Conservation (phyloP, 176 grass and related monocot species). For the Cenchrus purpureus region DNA sequence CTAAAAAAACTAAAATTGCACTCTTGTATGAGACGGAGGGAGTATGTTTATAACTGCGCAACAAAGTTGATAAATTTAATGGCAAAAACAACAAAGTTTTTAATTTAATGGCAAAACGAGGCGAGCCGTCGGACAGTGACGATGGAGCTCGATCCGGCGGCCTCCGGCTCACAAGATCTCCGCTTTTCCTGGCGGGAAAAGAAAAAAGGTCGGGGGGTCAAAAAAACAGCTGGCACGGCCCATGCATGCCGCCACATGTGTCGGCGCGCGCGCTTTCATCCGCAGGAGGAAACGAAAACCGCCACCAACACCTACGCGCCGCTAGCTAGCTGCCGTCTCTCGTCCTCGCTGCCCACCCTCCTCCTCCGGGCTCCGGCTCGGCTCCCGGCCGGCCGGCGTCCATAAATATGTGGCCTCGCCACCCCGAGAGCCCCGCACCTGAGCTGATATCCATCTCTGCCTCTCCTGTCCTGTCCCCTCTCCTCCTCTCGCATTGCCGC, state of each 20-base stretch:
- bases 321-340: not conserved
- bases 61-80: too few species aligned
- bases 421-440: not conserved
- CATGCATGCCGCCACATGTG: constrained; percentile 47
- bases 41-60: too few species aligned
- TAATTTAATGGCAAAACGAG: too few species aligned
- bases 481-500: not conserved
- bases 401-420: constrained; percentile 44
- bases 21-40: too few species aligned
- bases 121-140: not conserved
- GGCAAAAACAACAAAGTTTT: too few species aligned
- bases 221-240: constrained; percentile 40
- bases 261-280: constrained; percentile 19
- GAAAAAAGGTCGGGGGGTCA: not conserved
- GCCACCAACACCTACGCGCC: constrained; percentile 23
- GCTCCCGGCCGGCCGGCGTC: constrained; percentile 7
- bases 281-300: constrained; percentile 46
- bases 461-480: not conserved
- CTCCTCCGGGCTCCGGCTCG: not conserved
- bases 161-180: constrained; percentile 32
- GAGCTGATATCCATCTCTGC: not conserved
- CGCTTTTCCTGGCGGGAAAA: not conserved
- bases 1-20: too few species aligned
- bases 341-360: not conserved
- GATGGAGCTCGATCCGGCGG: too few species aligned